phyloP scores from a whole-genome alignment of 768 basidiomycete genomes.

The Strobilomyces dryophilus region DNA sequence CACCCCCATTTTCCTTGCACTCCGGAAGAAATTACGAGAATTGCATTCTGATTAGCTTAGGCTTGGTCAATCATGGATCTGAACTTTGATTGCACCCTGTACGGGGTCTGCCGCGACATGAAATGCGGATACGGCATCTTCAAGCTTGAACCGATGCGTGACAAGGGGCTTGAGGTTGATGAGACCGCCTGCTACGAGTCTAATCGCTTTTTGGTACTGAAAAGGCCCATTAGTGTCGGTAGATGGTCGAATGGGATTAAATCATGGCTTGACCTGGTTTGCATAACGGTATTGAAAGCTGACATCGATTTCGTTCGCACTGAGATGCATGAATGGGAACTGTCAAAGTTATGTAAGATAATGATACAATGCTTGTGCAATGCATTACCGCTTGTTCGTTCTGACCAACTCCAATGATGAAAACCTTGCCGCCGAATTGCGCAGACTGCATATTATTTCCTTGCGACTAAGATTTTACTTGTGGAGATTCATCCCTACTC shows the following conservation, averaged over 20 bases:
- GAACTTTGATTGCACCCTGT: slow-evolving; percentile 68
- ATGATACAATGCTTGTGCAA: background rate
- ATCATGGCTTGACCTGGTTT: slow-evolving; percentile 41
- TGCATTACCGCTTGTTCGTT: slow-evolving; percentile 50
- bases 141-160: slow-evolving; percentile 70
- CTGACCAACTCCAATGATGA: slow-evolving; percentile 68
- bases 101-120: slow-evolving; percentile 65
- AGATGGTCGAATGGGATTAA: background rate
- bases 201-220: slow-evolving; percentile 81
- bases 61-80: slow-evolving; percentile 47
- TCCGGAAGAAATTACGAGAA: too few relatives aligned
- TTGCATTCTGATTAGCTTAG: too few relatives aligned
- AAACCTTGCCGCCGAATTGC: slow-evolving; percentile 63
- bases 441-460: slow-evolving; percentile 40
- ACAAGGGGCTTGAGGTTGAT: slow-evolving; percentile 74
- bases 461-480: background rate
- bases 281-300: slow-evolving; percentile 68
- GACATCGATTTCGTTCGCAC: slow-evolving; percentile 66
- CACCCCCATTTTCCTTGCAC: too few relatives aligned
- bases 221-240: background rate
- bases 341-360: slow-evolving; percentile 13
- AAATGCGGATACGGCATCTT: slow-evolving; percentile 75
- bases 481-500: slow-evolving; percentile 15
- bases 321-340: slow-evolving; percentile 74
- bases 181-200: slow-evolving; percentile 71